Percentiles rank a stretch among this genome's conserved stretches.
Evolutionary conservation across 1,284 basidiomycete species (phyloP).

Genomic region (Puccinia hordei): DNA sequence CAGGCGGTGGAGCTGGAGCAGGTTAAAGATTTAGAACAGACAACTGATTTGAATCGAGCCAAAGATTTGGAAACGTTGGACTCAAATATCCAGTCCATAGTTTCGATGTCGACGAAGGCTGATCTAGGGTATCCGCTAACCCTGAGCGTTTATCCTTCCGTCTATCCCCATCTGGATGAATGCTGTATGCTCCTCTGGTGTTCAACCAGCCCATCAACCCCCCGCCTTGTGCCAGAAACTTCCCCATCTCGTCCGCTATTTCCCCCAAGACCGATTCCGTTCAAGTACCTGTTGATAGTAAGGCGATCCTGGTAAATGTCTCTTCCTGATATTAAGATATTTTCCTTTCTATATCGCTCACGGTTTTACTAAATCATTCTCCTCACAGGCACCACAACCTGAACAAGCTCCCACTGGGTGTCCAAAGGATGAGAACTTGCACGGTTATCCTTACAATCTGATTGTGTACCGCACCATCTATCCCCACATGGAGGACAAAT

Average conservation of each 20-base stretch:
- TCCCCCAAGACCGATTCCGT: background rate
- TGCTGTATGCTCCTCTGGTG: background rate
- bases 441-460: conserved; percentile 40
- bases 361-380: background rate
- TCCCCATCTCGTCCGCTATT: too few species aligned
- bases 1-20: background rate
- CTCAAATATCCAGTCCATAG: background rate
- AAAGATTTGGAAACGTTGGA: background rate
- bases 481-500: conserved; percentile 8
- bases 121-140: conserved; percentile 5
- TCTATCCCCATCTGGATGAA: conserved; percentile 16
- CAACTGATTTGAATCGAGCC: background rate
- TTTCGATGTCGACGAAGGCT: background rate
- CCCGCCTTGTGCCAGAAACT: background rate
- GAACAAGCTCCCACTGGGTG: background rate
- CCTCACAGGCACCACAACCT: background rate
- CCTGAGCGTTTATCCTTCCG: conserved; percentile 33
- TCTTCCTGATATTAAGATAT: background rate
- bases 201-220: background rate
- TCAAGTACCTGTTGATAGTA: background rate
- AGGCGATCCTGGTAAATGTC: background rate
- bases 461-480: conserved; percentile 27
- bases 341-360: background rate
- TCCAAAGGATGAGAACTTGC: background rate
- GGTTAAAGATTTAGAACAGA: background rate